Percentiles rank a stretch among this genome's conserved stretches.
phyloP scores from a whole-genome alignment of 441 rosid genomes.

The Gossypium davidsonii region DNA sequence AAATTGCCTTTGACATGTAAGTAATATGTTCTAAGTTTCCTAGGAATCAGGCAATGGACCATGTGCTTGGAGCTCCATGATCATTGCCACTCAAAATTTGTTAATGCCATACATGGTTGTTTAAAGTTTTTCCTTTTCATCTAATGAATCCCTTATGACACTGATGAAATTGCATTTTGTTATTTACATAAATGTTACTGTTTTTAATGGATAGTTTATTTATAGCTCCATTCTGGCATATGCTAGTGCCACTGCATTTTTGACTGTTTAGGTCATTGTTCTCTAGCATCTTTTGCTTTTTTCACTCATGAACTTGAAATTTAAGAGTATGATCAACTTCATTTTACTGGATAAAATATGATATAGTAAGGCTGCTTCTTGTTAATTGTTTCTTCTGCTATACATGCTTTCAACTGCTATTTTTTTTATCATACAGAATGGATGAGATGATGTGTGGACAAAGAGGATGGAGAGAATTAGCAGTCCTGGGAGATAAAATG shows the following conservation, averaged over 20 bases:
- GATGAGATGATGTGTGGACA: constrained; percentile 71
- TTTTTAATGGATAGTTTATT: not conserved
- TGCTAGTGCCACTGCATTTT: not conserved
- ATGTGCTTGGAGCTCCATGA: not conserved
- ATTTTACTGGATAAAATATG: not conserved
- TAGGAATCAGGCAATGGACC: constrained; percentile 9
- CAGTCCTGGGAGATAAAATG: constrained; percentile 52
- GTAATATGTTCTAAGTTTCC: not conserved
- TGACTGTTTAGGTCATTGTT: not conserved
- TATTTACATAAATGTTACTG: not conserved
- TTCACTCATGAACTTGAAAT: not conserved
- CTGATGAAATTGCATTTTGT: not conserved
- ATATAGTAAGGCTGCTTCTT: not conserved
- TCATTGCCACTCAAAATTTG: not conserved
- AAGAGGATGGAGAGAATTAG: constrained; percentile 72
- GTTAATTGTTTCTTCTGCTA: not conserved
- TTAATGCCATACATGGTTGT: not conserved
- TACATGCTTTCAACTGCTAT: constrained; percentile 1
- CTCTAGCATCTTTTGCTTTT: not conserved
- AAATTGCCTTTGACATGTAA: constrained; percentile 7
- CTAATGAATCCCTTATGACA: not conserved
- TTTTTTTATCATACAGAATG: constrained; percentile 39
- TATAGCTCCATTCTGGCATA: constrained; percentile 4
- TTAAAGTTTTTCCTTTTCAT: not conserved
- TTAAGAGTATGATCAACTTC: too few species aligned